Evolutionary conservation across 192 early-diverging fungal genomes (phyloP).

Genomic region (Backusella circina): DNA sequence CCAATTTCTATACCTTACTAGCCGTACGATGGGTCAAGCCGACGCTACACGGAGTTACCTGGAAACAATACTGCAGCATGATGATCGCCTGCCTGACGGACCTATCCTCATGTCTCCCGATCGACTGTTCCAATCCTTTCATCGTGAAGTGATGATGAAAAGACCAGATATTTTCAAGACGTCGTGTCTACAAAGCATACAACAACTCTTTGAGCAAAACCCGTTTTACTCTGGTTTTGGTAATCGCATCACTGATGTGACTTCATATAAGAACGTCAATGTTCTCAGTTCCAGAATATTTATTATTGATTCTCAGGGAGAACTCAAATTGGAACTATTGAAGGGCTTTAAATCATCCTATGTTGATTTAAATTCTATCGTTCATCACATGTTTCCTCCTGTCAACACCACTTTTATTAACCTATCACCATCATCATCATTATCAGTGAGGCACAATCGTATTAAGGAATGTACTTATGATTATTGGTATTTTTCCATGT

Average conservation of each 20-base stretch:
- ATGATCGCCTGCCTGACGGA: constrained; percentile 88
- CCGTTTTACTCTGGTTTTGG: constrained; percentile 97
- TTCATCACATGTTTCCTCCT: constrained; percentile 92
- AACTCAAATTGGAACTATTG: constrained; percentile 88
- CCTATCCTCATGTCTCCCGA: constrained; percentile 96
- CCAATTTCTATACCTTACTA: constrained; percentile 91
- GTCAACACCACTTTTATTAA: constrained; percentile 32
- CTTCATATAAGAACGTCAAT: constrained; percentile 90
- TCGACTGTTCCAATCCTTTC: constrained; percentile 86
- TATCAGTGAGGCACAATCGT: not conserved
- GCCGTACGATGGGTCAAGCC: constrained; percentile 90
- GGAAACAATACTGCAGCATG: constrained; percentile 82
- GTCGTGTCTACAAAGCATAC: constrained; percentile 87
- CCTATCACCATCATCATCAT: not conserved
- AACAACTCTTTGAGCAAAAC: constrained; percentile 79
- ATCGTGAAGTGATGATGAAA: constrained; percentile 91
- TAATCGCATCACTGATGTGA: constrained; percentile 87
- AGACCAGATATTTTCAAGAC: constrained; percentile 98
- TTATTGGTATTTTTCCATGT: not conserved
- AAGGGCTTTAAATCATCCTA: constrained; percentile 84
- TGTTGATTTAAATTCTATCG: constrained; percentile 84
- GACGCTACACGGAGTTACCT: constrained; percentile 90
- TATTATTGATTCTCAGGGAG: constrained; percentile 89
- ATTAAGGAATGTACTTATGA: not conserved
- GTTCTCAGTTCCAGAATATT: constrained; percentile 92